Evolutionary conservation across 148 eudicot species (phyloP).

Genomic region (Nyssa sinensis): DNA sequence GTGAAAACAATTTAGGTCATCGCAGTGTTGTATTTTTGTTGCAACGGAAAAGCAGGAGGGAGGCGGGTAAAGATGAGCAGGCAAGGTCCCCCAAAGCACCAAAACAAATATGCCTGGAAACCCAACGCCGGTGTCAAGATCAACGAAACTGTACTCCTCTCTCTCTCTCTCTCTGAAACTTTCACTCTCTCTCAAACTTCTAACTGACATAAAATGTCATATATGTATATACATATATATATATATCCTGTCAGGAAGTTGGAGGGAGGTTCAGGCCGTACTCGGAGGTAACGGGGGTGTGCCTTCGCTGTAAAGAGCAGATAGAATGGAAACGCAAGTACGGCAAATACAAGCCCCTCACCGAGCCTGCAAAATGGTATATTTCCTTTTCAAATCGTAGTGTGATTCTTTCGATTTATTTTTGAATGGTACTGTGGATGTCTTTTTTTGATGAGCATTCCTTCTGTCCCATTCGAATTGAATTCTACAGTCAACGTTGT

Average conservation of each 20-base stretch:
- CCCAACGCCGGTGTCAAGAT: slow-evolving; percentile 68
- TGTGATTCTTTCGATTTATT: neutral
- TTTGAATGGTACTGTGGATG: neutral
- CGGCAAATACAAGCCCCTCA: slow-evolving; percentile 84
- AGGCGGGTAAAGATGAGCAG: slow-evolving; percentile 38
- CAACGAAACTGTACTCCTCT: slow-evolving; percentile 65
- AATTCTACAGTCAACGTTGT: slow-evolving; percentile 65
- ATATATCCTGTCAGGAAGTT: slow-evolving; percentile 51
- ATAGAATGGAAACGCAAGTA: slow-evolving; percentile 98
- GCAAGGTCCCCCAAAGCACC: slow-evolving; percentile 85
- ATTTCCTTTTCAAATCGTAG: neutral
- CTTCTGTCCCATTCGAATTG: neutral
- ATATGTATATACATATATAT: neutral
- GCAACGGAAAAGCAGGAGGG: too few relatives aligned
- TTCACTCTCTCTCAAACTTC: neutral
- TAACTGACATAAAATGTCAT: neutral
- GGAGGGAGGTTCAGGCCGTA: slow-evolving; percentile 80
- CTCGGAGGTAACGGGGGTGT: slow-evolving; percentile 79
- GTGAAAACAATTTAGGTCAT: too few relatives aligned
- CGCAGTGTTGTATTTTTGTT: neutral
- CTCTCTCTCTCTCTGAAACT: neutral
- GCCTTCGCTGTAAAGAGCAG: slow-evolving; percentile 82
- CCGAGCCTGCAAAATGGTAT: slow-evolving; percentile 90
- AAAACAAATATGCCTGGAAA: slow-evolving; percentile 82
- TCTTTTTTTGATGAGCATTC: neutral